Evolutionary conservation across 371 early-diverging fungal genomes (phyloP), one percentile per base, ranked within the genome.

Genomic region (Circinella umbellata): DNA sequence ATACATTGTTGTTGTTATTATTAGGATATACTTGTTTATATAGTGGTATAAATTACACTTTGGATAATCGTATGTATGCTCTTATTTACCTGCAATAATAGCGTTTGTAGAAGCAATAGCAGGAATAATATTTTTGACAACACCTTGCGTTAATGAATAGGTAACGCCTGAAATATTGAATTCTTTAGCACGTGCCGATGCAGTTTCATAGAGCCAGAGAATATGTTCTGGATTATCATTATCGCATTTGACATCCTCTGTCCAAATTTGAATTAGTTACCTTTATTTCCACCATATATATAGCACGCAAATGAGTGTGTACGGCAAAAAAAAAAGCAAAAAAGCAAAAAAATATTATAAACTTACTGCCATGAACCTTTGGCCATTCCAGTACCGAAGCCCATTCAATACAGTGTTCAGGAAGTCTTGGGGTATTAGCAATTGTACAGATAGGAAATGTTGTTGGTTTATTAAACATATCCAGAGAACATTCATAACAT

Each of bases 81-180:
- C 27, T 48, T 9, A 34, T 42, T 37, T 73, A 17, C 99, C 99
- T 37, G 99, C 97, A 61, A 99, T 91, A 48, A 99, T 92, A 17
- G 99, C 99, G 71, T 99, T 99, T 5, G 99, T 99, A 0, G 99
- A 99, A 35, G 99, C 99, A 71, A 99, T 98, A 13, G 99, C 99
- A 1, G 99, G 99, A 70, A 99, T 99, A 69, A 99, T 99, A 77
- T 97, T 97, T 61, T 89, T 88, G 7, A 99, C 99, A 17, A 98
- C 98, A 13, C 97, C 98, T 76, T 96, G 96, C 0, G 97, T 94
- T 63, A 98, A 85, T n/a, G 93, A 88, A 71, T 94, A 96, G 1
- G 93, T 96, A 27, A 98, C 93, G 15, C 98, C 98, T 5, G 86
- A 74, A 61, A 98, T 98, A 69, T 90, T 91, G 76, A 92, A 95